phyloP scores from a whole-genome alignment of 352 stramenopile species.

The Aphanomyces astaci region DNA sequence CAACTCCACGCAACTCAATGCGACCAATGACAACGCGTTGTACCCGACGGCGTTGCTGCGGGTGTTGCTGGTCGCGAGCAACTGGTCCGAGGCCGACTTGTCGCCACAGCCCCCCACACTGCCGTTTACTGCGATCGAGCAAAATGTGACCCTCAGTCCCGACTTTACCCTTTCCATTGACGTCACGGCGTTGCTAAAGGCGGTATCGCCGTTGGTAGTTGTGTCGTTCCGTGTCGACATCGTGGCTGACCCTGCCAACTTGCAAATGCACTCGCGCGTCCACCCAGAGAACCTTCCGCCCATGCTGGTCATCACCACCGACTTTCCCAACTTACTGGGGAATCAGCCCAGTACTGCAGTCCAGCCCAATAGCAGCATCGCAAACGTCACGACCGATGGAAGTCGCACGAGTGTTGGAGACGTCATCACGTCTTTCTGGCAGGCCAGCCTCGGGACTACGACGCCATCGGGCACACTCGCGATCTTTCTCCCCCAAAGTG shows the following conservation, averaged over 20 bases:
- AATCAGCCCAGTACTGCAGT: constrained; percentile 4
- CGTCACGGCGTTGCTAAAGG: constrained; percentile 36
- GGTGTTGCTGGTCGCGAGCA: not conserved
- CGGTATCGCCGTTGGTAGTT: constrained; percentile 36
- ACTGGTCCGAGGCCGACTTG: constrained; percentile 8
- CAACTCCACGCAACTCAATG: constrained; percentile 32
- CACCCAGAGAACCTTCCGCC: constrained; percentile 34
- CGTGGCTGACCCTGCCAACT: constrained; percentile 26
- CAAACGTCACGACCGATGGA: constrained; percentile 29
- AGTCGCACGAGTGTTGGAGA: constrained; percentile 28
- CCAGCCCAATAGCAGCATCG: constrained; percentile 38
- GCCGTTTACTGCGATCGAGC: not conserved
- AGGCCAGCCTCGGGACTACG: constrained; percentile 35
- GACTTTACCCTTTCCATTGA: constrained; percentile 25
- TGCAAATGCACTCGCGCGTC: constrained; percentile 45
- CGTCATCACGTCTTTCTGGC: constrained; percentile 49
- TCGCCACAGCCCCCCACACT: not conserved
- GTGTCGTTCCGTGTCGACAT: constrained; percentile 50
- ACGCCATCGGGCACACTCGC: constrained; percentile 42
- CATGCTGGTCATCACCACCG: constrained; percentile 35
- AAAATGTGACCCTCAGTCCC: constrained; percentile 12
- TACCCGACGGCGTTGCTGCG: constrained; percentile 7
- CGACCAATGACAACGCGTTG: constrained; percentile 3
- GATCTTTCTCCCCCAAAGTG: constrained; percentile 37
- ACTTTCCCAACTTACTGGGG: constrained; percentile 40